Percentiles rank a stretch among this genome's conserved stretches.
phyloP scores from a whole-genome alignment of 257 asterid genomes.

The Solanum phureja region DNA sequence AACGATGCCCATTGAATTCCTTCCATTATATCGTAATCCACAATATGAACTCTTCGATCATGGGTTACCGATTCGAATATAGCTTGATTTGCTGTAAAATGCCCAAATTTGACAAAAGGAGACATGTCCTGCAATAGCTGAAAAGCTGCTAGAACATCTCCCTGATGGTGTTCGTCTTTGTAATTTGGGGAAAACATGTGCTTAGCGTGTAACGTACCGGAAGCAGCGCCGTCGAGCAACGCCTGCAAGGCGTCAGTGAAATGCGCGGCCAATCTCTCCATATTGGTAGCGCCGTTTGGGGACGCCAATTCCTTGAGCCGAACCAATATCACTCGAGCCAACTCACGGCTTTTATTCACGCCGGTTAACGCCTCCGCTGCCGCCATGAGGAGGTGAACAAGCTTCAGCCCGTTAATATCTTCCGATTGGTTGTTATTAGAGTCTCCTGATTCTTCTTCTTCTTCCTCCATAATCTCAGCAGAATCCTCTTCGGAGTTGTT shows the following conservation, averaged over 20 bases:
- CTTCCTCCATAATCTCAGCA: constrained; percentile 9
- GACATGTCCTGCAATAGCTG: constrained; percentile 83
- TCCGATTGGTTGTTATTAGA: constrained; percentile 17
- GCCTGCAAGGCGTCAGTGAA: constrained; percentile 69
- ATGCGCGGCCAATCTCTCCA: constrained; percentile 63
- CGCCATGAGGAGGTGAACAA: constrained; percentile 72
- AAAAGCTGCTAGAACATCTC: constrained; percentile 59
- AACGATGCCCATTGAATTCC: constrained; percentile 86
- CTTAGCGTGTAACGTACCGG: background rate
- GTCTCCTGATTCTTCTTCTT: constrained; percentile 14
- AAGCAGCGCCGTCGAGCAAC: constrained; percentile 29
- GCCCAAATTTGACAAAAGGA: constrained; percentile 76
- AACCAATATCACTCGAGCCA: constrained; percentile 90
- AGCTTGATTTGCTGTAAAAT: constrained; percentile 80
- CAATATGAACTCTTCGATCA: constrained; percentile 62
- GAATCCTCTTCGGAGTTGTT: constrained; percentile 11
- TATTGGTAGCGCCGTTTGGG: constrained; percentile 52
- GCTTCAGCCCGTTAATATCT: constrained; percentile 54
- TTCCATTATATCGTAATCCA: constrained; percentile 82
- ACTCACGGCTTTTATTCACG: constrained; percentile 38
- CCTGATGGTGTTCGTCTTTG: constrained; percentile 46
- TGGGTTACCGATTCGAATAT: constrained; percentile 55
- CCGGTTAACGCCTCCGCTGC: constrained; percentile 77
- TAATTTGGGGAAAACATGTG: constrained; percentile 1
- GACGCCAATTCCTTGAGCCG: constrained; percentile 87